phyloP scores from a whole-genome alignment of 2,329 filamentous ascomycete genomes.

The Diaporthe citri region DNA sequence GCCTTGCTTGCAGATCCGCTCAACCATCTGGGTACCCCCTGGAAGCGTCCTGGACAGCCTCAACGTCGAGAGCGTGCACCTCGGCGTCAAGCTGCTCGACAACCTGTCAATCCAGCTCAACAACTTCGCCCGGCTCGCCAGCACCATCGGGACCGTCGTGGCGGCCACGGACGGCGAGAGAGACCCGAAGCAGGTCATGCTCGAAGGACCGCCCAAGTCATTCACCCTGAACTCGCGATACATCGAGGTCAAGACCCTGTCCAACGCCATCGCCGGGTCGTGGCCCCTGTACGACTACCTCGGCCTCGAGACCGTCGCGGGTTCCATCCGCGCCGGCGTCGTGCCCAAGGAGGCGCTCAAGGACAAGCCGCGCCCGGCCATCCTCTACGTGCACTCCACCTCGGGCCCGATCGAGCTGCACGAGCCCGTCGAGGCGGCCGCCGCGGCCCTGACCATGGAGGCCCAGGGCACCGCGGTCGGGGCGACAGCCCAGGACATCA shows the following conservation, averaged over 20 bases:
- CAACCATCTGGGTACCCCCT: constrained; percentile 61
- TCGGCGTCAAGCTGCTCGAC: constrained; percentile 56
- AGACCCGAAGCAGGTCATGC: constrained; percentile 43
- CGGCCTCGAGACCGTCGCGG: constrained; percentile 58
- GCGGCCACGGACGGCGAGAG: constrained; percentile 50
- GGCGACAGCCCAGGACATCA: constrained; percentile 34
- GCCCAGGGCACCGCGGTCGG: constrained; percentile 11
- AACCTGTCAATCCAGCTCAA: constrained; percentile 54
- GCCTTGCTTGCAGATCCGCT: constrained; percentile 63
- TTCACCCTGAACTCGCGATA: constrained; percentile 59
- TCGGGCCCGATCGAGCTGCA: constrained; percentile 59
- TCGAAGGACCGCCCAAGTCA: constrained; percentile 47
- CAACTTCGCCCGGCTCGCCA: constrained; percentile 49
- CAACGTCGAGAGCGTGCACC: constrained; percentile 52
- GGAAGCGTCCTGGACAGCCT: constrained; percentile 54
- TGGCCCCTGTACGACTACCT: constrained; percentile 66
- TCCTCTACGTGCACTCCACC: constrained; percentile 55
- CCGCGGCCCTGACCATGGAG: constrained; percentile 32
- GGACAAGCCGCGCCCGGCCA: constrained; percentile 53
- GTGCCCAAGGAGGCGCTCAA: constrained; percentile 55
- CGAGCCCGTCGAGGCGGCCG: constrained; percentile 53
- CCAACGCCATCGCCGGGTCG: constrained; percentile 59
- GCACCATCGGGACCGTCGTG: constrained; percentile 55
- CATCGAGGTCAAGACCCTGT: constrained; percentile 57
- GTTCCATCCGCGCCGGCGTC: constrained; percentile 56